Conservation (phyloP, 805 yeast species). For the Starmerella etchellsii region DNA sequence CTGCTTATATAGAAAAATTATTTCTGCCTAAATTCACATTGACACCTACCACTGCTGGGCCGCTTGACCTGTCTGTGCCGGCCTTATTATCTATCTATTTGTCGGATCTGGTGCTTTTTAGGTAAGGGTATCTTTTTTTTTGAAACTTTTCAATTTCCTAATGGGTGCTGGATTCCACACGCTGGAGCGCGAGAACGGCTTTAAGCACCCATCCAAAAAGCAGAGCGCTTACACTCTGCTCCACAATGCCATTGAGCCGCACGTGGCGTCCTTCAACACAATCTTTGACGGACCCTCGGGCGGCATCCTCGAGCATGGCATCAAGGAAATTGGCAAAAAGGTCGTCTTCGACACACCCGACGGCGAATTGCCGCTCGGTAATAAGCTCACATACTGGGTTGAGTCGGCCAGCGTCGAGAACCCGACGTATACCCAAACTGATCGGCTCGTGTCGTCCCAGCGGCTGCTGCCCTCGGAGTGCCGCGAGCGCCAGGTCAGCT, state of each 20-base stretch:
- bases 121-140: too few relatives aligned
- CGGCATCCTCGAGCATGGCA: slow-evolving; percentile 74
- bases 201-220: slow-evolving; percentile 80
- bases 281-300: slow-evolving; percentile 78
- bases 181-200: slow-evolving; percentile 74
- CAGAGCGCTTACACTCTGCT: slow-evolving; percentile 69
- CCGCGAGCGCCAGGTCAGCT: slow-evolving; percentile 78
- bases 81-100: too few relatives aligned
- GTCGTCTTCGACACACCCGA: slow-evolving; percentile 74
- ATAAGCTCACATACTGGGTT: slow-evolving; percentile 68
- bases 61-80: too few relatives aligned
- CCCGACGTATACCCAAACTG: slow-evolving; percentile 64
- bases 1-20: too few relatives aligned
- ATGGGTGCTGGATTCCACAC: slow-evolving; percentile 46
- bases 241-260: slow-evolving; percentile 85
- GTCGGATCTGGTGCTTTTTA: too few relatives aligned
- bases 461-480: slow-evolving; percentile 74
- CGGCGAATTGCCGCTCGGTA: slow-evolving; percentile 52
- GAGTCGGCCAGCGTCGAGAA: slow-evolving; percentile 78
- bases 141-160: neutral
- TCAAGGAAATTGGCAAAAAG: slow-evolving; percentile 75
- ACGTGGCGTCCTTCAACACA: slow-evolving; percentile 92
- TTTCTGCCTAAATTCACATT: too few relatives aligned
- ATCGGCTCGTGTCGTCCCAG: slow-evolving; percentile 64
- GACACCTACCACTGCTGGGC: too few relatives aligned